Evolutionary conservation across 1,139 yeast species (phyloP), one percentile per base, ranked within the genome.

Genomic region (Saccharomyces hybrid): DNA sequence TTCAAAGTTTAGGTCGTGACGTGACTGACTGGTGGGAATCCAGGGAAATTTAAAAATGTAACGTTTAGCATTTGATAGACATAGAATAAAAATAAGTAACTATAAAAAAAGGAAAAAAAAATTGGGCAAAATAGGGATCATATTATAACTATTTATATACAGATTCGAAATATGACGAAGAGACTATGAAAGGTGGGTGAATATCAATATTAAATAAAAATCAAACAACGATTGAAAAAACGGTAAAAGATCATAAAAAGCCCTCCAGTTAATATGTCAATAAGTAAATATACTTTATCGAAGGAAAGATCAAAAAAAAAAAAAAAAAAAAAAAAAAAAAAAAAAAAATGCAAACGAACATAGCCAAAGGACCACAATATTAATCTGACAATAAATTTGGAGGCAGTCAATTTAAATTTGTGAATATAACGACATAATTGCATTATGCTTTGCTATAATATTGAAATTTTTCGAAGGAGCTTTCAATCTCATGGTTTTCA

Each of bases 401-500:
- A 26, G 7, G 27, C 27, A 26, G 27, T 6, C 27, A 26, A 7
- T 26, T 6, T 26, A 26, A 26, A 7, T 26, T 26, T 26, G 8
- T 26, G 7, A 26, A 26, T 26, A 26, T 26, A 26, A 26, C 8
- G 8, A 7, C 27, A 7, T 29, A n/a, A 29, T 11, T 19, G 25
- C 34, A 34, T 34, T 44, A 54, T 42, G 57, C 54, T 31, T 52
- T 52, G 28, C 54, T 56, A 51, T 47, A 60, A 48, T 56, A 58
- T 38, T 54, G 57, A 51, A 57, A 65, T 31, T 62, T 62, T 3
- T 59, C 62, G 50, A 58, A 64, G 2, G 53, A 48, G 28, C 62
- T 57, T 5, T 62, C 55, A 16, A 61, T 32, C 63, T 82, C 86
- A 66, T 83, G 86, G 34, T 72, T 74, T 55, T 81, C 84, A 50